Evolutionary conservation across 2,329 filamentous ascomycete genomes (phyloP), one percentile per base, ranked within the genome.

Genomic region (Ilyonectria mors-panacis): DNA sequence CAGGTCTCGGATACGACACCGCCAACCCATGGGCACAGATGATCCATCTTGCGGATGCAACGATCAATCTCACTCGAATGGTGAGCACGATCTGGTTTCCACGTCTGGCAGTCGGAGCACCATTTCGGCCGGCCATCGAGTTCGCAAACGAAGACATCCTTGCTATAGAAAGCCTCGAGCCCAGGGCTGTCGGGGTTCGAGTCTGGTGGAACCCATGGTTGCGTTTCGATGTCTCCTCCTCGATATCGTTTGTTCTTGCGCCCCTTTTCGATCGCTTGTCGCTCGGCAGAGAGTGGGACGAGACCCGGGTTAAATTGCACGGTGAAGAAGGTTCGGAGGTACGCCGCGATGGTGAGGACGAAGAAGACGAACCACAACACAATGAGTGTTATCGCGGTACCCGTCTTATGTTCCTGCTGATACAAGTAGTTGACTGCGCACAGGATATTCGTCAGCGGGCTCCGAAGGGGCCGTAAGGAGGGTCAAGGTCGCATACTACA

Each of bases 11-110:
- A 92, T 10, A 99, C 91, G 71, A 97, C 93, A 23, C 95, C 96
- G 4, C 95, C 95, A n/a, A 97, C 95, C 93, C 92, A 98, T 0
- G 95, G 96, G 76, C 96, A 99, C 75, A 95, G 96, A 77, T 98
- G 95, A 70, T 98, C 95, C 92, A 98, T 96, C 76, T 96, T 96
- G 45, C 88, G 84, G 23, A 97, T 92, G 76, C 95, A 98, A 48
- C 94, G 87, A 56, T 89, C 89, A 13, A 96, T 84, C 77, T 97
- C 93, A 59, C 91, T 91, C 76, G 93, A 97, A 80, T 98, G 95
- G 78, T 97, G 94, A 2, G 92, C 88, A 4, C 95, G 88, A 76
- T 98, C 95, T 0, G 93, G 91, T 80, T 98, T 98, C 89, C 93
- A 97, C 70, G 92, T 93, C 63, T 88, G 88, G 78, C 95, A 99